Conservation (phyloP, 768 basidiomycete species). For the Calvatia gigantea region DNA sequence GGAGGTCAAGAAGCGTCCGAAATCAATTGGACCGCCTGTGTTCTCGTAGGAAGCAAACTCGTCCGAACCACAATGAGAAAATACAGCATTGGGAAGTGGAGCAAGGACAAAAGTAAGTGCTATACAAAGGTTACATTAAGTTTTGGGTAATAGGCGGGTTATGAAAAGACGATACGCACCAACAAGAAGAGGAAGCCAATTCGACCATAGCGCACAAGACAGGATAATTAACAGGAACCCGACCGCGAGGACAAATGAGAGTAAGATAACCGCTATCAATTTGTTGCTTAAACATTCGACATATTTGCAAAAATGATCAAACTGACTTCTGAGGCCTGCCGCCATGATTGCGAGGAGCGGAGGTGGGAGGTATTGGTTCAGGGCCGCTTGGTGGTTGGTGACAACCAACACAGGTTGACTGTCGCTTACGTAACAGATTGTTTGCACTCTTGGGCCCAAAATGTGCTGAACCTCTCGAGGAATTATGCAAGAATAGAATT, state of each 20-base stretch:
- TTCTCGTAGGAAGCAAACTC: conserved; percentile 79
- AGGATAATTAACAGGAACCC: conserved; percentile 99
- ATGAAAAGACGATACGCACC: conserved; percentile 53
- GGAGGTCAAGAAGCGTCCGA: conserved; percentile 93
- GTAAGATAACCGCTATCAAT: conserved; percentile 81
- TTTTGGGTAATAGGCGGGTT: neutral
- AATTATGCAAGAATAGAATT: neutral
- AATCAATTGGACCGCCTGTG: conserved; percentile 66
- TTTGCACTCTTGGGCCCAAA: no score
- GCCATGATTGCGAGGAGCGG: conserved; percentile 37
- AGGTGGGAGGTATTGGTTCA: conserved; percentile 10
- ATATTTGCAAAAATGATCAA: neutral
- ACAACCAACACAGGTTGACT: neutral
- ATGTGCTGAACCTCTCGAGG: no score
- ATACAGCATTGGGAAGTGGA: conserved; percentile 92
- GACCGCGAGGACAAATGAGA: conserved; percentile 95
- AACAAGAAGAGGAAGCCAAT: conserved; percentile 96
- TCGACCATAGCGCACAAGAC: conserved; percentile 91
- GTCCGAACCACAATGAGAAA: conserved; percentile 88
- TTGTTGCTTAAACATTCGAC: neutral
- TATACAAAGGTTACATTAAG: conserved; percentile 27
- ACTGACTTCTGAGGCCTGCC: conserved; percentile 69
- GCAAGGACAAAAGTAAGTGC: conserved; percentile 94
- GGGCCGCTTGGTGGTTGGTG: neutral
- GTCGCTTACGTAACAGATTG: neutral